A percentile compares a stretch with the other conserved stretches of the same genome.
phyloP scores from a whole-genome alignment of 164 flowering plant species.

The Paratinospora sagittata region DNA sequence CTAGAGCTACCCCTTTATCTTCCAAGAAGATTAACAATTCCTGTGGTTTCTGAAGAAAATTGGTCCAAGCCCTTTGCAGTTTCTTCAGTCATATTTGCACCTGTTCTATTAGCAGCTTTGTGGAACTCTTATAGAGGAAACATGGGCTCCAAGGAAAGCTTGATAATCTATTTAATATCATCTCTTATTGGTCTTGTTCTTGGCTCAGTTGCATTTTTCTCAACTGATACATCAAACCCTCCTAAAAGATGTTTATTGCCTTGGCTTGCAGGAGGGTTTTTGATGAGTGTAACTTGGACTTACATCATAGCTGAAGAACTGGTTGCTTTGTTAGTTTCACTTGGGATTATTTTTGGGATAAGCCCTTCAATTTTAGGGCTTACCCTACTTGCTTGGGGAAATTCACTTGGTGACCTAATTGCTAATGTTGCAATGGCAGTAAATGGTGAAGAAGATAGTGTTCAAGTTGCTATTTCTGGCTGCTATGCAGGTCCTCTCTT shows the following conservation, averaged over 20 bases:
- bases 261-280: constrained; percentile 53
- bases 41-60: constrained; percentile 36
- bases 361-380: constrained; percentile 57
- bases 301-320: constrained; percentile 48
- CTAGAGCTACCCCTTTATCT: constrained; percentile 40
- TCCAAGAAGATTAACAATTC: constrained; percentile 50
- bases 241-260: constrained; percentile 35
- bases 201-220: constrained; percentile 29
- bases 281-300: constrained; percentile 55
- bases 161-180: constrained; percentile 22
- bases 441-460: constrained; percentile 51
- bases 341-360: constrained; percentile 43
- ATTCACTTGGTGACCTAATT: constrained; percentile 61
- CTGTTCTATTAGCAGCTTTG: constrained; percentile 32
- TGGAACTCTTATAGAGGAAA: constrained; percentile 27
- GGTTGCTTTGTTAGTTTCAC: constrained; percentile 39
- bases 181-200: constrained; percentile 20
- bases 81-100: constrained; percentile 35
- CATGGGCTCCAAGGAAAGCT: not conserved
- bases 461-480: constrained; percentile 55
- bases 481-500: constrained; percentile 78
- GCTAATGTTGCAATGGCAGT: constrained; percentile 50
- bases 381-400: constrained; percentile 80
- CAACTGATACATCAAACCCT: constrained; percentile 29
- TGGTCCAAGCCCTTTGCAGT: constrained; percentile 53